Evolutionary conservation across 768 basidiomycete species (phyloP).

Genomic region (Mycena floridula): DNA sequence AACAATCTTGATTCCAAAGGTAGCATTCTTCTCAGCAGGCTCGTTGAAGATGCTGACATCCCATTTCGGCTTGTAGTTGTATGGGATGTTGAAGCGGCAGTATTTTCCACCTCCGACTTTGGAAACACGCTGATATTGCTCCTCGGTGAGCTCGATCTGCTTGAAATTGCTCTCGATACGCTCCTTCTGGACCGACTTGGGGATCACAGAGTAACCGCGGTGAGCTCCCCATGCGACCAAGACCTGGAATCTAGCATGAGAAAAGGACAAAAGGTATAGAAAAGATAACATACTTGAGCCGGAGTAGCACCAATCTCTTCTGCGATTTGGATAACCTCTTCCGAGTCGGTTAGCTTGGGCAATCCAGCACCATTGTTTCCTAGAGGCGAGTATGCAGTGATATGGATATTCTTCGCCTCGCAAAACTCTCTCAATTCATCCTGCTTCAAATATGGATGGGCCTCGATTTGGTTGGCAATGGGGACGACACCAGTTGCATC

Average conservation of each 20-base stretch:
- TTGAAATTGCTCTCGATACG: constrained; percentile 43
- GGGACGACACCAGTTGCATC: constrained; percentile 69
- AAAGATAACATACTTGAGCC: too few relatives aligned
- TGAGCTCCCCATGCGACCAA: constrained; percentile 61
- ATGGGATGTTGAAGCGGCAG: constrained; percentile 58
- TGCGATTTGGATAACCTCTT: constrained; percentile 32
- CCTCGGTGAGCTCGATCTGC: constrained; percentile 14
- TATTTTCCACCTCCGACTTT: constrained; percentile 32
- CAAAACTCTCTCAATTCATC: constrained; percentile 67
- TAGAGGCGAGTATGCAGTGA: constrained; percentile 63
- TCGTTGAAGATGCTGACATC: constrained; percentile 69
- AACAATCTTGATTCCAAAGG: constrained; percentile 28
- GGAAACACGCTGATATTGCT: constrained; percentile 11
- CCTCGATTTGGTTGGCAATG: constrained; percentile 74
- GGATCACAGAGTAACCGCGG: constrained; percentile 53
- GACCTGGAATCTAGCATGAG: too few relatives aligned
- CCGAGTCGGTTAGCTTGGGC: constrained; percentile 45
- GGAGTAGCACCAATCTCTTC: constrained; percentile 24
- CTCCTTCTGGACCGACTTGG: constrained; percentile 47
- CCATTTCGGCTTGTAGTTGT: constrained; percentile 56
- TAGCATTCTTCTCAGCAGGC: constrained; percentile 42
- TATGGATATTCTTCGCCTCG: constrained; percentile 61
- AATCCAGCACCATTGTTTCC: constrained; percentile 66
- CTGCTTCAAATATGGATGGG: constrained; percentile 75
- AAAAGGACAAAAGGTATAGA: too few relatives aligned